A percentile compares a stretch with the other conserved stretches of the same genome.
Evolutionary conservation across 345 rosid species (phyloP).

Genomic region (Eucalyptus albens): DNA sequence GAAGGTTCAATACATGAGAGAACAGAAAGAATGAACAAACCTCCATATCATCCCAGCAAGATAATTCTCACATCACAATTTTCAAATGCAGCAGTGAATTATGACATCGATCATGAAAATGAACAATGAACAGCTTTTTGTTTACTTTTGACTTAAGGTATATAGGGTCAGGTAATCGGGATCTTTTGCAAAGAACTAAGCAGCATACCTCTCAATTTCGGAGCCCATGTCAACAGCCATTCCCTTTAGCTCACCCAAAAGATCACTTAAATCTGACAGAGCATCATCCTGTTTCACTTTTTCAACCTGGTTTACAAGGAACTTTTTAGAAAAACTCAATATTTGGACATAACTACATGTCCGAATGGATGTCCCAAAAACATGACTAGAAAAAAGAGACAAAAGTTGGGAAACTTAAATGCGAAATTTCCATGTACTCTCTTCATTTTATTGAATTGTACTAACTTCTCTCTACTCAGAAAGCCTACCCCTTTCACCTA

Average conservation of each 20-base stretch:
- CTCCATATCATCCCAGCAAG: not conserved
- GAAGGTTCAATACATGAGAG: not conserved
- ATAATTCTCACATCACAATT: not conserved
- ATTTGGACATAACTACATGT: not conserved
- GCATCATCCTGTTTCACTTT: constrained; percentile 75
- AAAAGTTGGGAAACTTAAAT: not conserved
- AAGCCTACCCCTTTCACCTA: not conserved
- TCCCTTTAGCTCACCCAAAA: constrained; percentile 62
- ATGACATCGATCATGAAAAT: not conserved
- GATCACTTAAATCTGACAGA: constrained; percentile 52
- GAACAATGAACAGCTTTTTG: not conserved
- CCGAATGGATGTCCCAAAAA: not conserved
- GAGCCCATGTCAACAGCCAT: constrained; percentile 91
- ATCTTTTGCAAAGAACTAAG: not conserved
- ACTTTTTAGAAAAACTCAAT: not conserved
- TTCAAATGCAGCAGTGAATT: not conserved
- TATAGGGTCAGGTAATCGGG: not conserved
- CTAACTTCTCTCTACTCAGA: not conserved
- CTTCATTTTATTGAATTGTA: not conserved
- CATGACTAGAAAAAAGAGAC: not conserved
- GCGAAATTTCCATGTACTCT: not conserved
- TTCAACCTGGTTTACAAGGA: constrained; percentile 39
- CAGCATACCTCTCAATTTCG: constrained; percentile 38
- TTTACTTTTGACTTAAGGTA: not conserved
- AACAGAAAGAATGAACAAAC: not conserved